phyloP scores from a whole-genome alignment of 345 rosid species.

The Arabidopsis suecica region DNA sequence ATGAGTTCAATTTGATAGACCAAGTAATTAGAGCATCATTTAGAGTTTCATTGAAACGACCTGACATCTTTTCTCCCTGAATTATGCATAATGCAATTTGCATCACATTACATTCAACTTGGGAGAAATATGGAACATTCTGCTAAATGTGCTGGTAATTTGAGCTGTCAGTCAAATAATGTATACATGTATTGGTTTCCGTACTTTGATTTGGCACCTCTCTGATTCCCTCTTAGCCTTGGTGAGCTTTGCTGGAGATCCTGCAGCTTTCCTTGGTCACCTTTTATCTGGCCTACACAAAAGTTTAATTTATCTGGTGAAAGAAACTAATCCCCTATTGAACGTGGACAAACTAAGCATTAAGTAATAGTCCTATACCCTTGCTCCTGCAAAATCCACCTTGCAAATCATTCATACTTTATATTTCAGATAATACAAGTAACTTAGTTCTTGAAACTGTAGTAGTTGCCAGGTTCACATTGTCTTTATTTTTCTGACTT shows the following conservation, averaged over 20 bases:
- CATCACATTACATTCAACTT: background rate
- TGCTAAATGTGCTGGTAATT: conserved; percentile 3
- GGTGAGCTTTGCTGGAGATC: background rate
- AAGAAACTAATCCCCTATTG: conserved; percentile 3
- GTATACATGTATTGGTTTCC: background rate
- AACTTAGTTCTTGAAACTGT: conserved; percentile 22
- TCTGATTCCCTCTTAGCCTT: background rate
- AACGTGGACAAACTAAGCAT: conserved; percentile 10
- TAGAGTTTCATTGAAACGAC: conserved; percentile 16
- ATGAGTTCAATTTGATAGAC: conserved; percentile 16
- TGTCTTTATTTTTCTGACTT: conserved; percentile 48
- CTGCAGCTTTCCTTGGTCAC: conserved; percentile 13
- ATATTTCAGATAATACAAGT: conserved; percentile 6
- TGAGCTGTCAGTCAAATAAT: conserved; percentile 18
- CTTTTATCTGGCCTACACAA: background rate
- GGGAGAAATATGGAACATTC: conserved; percentile 1
- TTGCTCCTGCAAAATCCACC: conserved; percentile 16
- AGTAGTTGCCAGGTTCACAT: conserved; percentile 27
- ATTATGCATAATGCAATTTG: conserved; percentile 13
- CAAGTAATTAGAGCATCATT: conserved; percentile 19
- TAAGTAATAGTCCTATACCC: background rate
- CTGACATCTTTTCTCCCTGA: background rate
- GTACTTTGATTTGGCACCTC: background rate
- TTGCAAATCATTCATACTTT: background rate
- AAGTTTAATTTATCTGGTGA: background rate